phyloP scores from a whole-genome alignment of 768 basidiomycete species.

The Mycena vitilis region DNA sequence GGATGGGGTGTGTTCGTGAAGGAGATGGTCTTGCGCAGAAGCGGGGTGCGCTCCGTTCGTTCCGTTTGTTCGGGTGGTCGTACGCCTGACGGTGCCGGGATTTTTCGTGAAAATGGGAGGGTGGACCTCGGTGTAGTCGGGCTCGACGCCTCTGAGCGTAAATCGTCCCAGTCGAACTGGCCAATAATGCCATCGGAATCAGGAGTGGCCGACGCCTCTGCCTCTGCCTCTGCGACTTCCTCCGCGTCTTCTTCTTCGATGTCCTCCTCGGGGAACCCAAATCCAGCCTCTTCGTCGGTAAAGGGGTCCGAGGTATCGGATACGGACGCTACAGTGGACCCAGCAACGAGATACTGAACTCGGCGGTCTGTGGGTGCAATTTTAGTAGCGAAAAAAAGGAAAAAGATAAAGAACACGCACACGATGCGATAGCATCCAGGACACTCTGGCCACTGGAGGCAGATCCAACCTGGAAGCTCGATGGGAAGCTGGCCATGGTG shows the following conservation, averaged over 20 bases:
- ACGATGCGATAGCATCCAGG: slow-evolving; percentile 69
- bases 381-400: slow-evolving; percentile 16
- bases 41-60: slow-evolving; percentile 14
- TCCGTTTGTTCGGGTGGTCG: slow-evolving; percentile 15
- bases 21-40: slow-evolving; percentile 35
- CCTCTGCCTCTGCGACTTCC: neutral
- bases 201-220: slow-evolving; percentile 7
- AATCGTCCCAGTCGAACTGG: slow-evolving; percentile 33
- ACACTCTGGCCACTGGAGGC: slow-evolving; percentile 61
- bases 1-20: slow-evolving; percentile 33
- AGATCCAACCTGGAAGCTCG: slow-evolving; percentile 58
- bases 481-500: slow-evolving; percentile 62
- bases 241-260: slow-evolving; percentile 28
- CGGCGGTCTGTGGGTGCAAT: slow-evolving; percentile 64
- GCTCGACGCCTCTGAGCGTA: slow-evolving; percentile 11
- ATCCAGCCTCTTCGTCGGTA: slow-evolving; percentile 53
- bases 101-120: slow-evolving; percentile 35
- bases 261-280: slow-evolving; percentile 42
- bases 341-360: slow-evolving; percentile 73
- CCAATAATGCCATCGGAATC: slow-evolving; percentile 30
- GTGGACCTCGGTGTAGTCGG: slow-evolving; percentile 17
- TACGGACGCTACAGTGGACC: slow-evolving; percentile 65
- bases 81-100: neutral
- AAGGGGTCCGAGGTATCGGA: slow-evolving; percentile 54
- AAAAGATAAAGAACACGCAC: slow-evolving; percentile 48